Base-by-base conservation (phyloP, 305 asterid genomes). In the Withania somnifera region DNA sequence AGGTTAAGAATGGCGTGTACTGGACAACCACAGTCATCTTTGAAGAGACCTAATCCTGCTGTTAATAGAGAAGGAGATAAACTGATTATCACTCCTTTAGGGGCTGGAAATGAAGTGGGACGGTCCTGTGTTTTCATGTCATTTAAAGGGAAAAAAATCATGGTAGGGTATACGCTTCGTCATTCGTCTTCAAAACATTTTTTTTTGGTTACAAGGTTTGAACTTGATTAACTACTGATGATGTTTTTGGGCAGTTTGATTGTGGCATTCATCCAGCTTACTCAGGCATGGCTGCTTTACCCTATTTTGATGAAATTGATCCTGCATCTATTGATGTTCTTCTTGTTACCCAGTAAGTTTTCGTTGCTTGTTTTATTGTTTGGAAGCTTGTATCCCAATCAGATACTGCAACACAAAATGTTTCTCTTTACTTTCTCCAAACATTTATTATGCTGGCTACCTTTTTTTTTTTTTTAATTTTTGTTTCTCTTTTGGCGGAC, bases 51-150 rank as follows among this genome's bases (percentile, higher is more conserved):
- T 28, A 86, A 77, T 67, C 76, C 83, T 3, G 57, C 81, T 10
- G 87, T 88, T 14, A 79, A 87, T 14, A 87, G 92, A 67, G 98
- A 96, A 80, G 97, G 97, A 53, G 99, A 94, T 86, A 92, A 92
- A 90, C 93, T 94, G 54, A 91, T 91, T 56, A 87, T 96, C 28
- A 96, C 97, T 0, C 99, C 99, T 42, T 90, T 96, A 63, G 99
- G 99, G 80, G 99, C 98, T 50, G 98, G 99, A 45, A 94, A 68
- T 84, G 99, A 96, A 92, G 99, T 96, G 20, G 99, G 99, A 45
- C 96, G 99, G 82, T 96, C 99, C 42, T 96, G 98, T 81, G 93
- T 91, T 83, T 83, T 89, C 92, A 93, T 96, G 98, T 86, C 97
- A 66, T 96, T 83, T 93, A 96, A 94, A 86, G 99, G 99, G 11